A percentile compares a stretch with the other conserved stretches of the same genome.
phyloP scores from a whole-genome alignment of 2,329 filamentous ascomycete genomes.

The Fusarium chuoi region DNA sequence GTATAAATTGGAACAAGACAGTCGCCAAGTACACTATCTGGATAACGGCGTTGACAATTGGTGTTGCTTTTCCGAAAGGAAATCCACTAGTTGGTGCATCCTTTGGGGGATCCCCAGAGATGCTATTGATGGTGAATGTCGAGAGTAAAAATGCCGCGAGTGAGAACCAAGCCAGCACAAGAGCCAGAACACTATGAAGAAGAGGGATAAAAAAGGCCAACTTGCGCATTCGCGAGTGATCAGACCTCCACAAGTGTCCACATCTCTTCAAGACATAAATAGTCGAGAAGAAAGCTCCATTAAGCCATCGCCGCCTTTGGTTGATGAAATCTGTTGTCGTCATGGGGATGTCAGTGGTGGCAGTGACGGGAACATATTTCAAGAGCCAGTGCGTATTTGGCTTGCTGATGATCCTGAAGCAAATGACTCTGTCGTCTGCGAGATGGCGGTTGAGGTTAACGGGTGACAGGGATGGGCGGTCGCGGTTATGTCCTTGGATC shows the following conservation, averaged over 20 bases:
- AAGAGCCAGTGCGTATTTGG: background rate
- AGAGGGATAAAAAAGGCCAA: background rate
- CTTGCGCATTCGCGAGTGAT: background rate
- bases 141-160: background rate
- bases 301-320: background rate
- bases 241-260: background rate
- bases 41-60: background rate
- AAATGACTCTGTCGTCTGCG: background rate
- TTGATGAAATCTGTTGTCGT: background rate
- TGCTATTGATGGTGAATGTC: constrained; percentile 13
- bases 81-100: background rate
- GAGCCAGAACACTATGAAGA: background rate
- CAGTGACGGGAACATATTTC: background rate
- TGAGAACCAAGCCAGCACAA: constrained; percentile 22
- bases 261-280: constrained; percentile 6
- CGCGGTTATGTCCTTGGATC: background rate
- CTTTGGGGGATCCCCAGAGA: constrained; percentile 1
- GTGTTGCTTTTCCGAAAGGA: constrained; percentile 22
- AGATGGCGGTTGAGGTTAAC: background rate
- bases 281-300: background rate
- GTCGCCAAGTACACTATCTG: constrained; percentile 8
- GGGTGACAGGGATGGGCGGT: background rate
- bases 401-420: constrained; percentile 5
- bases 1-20: constrained; percentile 15
- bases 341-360: background rate